phyloP scores from a whole-genome alignment of 2,329 filamentous ascomycete genomes.

The Penicillium sp. region DNA sequence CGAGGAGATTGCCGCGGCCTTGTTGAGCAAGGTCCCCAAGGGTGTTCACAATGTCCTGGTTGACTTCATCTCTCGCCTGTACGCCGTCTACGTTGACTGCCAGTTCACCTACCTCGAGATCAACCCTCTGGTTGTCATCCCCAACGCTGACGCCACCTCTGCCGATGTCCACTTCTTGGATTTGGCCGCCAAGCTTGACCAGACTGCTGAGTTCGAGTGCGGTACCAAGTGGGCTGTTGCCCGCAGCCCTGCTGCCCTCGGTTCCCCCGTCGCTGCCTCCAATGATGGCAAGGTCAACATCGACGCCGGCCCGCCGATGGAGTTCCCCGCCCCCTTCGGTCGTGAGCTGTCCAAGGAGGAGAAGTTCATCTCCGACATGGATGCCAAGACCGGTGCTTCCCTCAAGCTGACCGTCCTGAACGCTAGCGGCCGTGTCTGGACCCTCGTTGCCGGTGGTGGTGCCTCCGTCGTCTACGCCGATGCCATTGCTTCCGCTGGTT shows the following conservation, averaged over 20 bases:
- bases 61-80: constrained; percentile 97
- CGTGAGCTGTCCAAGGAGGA: constrained; percentile 99
- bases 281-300: constrained; percentile 76
- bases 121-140: constrained; percentile 97
- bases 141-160: constrained; percentile 85
- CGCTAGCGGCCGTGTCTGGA: constrained; percentile 89
- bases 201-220: constrained; percentile 98
- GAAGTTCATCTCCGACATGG: constrained; percentile 97
- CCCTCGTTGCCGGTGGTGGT: constrained; percentile 97
- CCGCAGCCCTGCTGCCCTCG: constrained; percentile 81
- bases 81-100: constrained; percentile 98
- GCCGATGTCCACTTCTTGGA: constrained; percentile 97
- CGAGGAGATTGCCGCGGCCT: constrained; percentile 77
- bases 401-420: constrained; percentile 98
- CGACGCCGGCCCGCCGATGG: constrained; percentile 95
- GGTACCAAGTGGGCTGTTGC: constrained; percentile 99
- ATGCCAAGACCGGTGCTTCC: constrained; percentile 98
- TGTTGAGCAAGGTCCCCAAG: constrained; percentile 89
- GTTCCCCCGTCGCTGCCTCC: constrained; percentile 65
- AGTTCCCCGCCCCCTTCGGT: constrained; percentile 98
- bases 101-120: constrained; percentile 99
- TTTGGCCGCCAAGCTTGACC: constrained; percentile 96
- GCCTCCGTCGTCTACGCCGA: constrained; percentile 98
- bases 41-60: constrained; percentile 97
- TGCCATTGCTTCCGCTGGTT: constrained; percentile 93